Conservation (phyloP, 306 rosid genomes). For the Coriaria nepalensis region DNA sequence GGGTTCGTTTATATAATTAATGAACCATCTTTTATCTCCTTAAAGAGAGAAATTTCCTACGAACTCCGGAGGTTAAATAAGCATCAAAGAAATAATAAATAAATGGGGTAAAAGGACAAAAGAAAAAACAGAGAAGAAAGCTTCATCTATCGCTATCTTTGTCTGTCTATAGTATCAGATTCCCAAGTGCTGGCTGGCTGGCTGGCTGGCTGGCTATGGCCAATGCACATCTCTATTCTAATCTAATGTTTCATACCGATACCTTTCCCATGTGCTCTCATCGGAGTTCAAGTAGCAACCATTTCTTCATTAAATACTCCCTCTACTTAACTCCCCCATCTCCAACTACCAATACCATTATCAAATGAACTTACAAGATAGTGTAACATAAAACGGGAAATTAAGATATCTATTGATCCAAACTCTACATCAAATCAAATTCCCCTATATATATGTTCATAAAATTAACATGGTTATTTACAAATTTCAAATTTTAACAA, state of each 20-base stretch:
- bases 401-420: conserved; percentile 2
- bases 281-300: conserved; percentile 1
- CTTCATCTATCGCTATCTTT: conserved; percentile 47
- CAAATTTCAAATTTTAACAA: no score
- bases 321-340: conserved; percentile 10
- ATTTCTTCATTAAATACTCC: neutral
- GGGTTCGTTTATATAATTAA: no score
- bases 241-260: neutral
- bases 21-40: no score
- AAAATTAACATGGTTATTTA: no score
- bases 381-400: neutral
- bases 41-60: no score
- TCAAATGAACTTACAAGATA: neutral
- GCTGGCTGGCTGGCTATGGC: no score
- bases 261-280: conserved; percentile 38
- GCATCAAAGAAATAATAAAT: neutral
- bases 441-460: no score
- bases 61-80: conserved; percentile 1
- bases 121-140: conserved; percentile 29
- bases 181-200: conserved; percentile 18
- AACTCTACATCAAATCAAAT: no score
- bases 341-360: conserved; percentile 3
- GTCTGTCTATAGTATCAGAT: conserved; percentile 30
- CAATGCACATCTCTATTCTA: conserved; percentile 6
- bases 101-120: conserved; percentile 15